These are phyloP conservation scores for Ophiostoma piceae DNA, from an alignment of 2,329 filamentous ascomycete species.

Conservation along the genomic window DNA sequence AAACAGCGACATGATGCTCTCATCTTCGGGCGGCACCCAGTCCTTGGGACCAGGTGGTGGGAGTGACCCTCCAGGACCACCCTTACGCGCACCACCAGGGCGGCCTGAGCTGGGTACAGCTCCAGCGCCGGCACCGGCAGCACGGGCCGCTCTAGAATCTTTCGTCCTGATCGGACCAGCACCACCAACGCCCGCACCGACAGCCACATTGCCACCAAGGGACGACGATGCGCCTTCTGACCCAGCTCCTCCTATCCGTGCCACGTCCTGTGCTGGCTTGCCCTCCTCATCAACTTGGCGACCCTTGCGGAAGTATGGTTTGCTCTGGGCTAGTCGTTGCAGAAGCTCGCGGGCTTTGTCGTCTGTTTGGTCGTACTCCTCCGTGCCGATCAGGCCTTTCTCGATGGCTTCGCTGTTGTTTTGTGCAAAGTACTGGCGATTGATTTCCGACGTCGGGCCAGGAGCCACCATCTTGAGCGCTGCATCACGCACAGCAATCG, in stretches of 20 bases:
- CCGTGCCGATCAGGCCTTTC: constrained; percentile 71
- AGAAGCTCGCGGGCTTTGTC: constrained; percentile 91
- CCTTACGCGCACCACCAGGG: constrained; percentile 30
- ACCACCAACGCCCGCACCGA: constrained; percentile 55
- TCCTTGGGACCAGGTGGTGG: constrained; percentile 78
- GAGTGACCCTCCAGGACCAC: constrained; percentile 57
- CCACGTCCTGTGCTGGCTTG: constrained; percentile 37
- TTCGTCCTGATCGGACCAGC: constrained; percentile 76
- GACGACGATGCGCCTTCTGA: neutral
- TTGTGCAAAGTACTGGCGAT: constrained; percentile 95
- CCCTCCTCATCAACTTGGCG: constrained; percentile 61
- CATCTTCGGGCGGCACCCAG: constrained; percentile 76
- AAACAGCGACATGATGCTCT: constrained; percentile 86
- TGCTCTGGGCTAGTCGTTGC: constrained; percentile 77
- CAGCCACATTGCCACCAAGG: constrained; percentile 44
- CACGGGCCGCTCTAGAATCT: constrained; percentile 51
- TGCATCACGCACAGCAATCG: constrained; percentile 90
- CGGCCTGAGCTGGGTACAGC: constrained; percentile 39
- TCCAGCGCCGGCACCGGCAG: constrained; percentile 40
- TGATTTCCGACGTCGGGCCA: constrained; percentile 85
- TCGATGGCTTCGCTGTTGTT: constrained; percentile 95
- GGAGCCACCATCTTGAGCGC: constrained; percentile 97
- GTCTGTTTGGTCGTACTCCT: constrained; percentile 94
- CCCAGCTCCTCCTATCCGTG: constrained; percentile 25
- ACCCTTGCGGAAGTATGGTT: constrained; percentile 91